Base-by-base conservation (phyloP, 208 protist genomes). In the Acanthamoeba polyphaga region DNA sequence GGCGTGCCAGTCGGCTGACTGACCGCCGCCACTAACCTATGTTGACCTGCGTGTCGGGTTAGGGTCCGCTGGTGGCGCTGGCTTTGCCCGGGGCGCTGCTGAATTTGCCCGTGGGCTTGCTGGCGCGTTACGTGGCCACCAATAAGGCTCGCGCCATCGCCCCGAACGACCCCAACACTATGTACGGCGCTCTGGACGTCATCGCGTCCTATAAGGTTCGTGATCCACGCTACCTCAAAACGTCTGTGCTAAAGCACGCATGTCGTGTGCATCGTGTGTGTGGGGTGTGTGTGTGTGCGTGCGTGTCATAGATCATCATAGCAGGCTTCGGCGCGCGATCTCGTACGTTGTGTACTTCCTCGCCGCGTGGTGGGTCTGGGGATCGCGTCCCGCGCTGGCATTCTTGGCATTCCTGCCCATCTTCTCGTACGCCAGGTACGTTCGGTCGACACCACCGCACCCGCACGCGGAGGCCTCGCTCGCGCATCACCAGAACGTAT, bases 141-240 rank as follows among this genome's bases (percentile, higher is more conserved):
- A 53, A 34, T 12, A 88, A 88, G 34, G 80, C 80, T 3, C 51
- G 53, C 13, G 22, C 17, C n/a, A 66, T 55, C 53, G 80, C 80
- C 17, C 51, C 43, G 10, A 88, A 88, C 51, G 80, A 88, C 51
- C 80, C 80, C n/a, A 55, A 88, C 51, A 34, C 80, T 3, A 53
- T 88, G 80, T 88, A 88, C 34, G 80, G 80, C n/a, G 43, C 51
- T 0, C 62, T 55, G 53, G 80, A 88, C 53, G 80, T 88, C 24
- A 88, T 88, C 51, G 80, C 80, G 6, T 66, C 51, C 29, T 88
- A 88, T 27, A 88, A 88, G 80, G 76, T 85, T 49, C 19, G 29
- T 19, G 1, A 51, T 34, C 38, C n/a, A 10, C n/a, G n/a, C n/a
- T n/a, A n/a, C n/a, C n/a, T n/a, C n/a, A n/a, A 55, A 12, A 4